Percentiles rank a stretch among this genome's conserved stretches.
Conservation (phyloP, 148 eudicot species). For the Mesembryanthemum crystallinum region DNA sequence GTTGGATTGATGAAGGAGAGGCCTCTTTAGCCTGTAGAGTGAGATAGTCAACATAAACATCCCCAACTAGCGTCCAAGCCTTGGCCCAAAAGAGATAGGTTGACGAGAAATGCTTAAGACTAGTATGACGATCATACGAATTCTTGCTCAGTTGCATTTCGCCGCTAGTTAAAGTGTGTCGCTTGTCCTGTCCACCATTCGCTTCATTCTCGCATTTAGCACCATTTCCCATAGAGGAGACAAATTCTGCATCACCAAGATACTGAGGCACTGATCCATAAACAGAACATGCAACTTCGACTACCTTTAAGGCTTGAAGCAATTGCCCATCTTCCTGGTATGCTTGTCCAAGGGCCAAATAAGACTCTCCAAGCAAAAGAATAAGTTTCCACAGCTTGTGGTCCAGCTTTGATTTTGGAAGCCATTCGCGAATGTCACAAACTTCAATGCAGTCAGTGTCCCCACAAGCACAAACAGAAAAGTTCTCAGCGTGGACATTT, state of each 20-base stretch:
- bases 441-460: constrained; percentile 91
- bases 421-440: constrained; percentile 92
- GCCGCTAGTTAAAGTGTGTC: constrained; percentile 23
- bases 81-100: constrained; percentile 86
- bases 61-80: constrained; percentile 92
- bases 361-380: constrained; percentile 95
- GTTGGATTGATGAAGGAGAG: constrained; percentile 32
- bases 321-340: constrained; percentile 73
- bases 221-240: constrained; percentile 67
- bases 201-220: constrained; percentile 28
- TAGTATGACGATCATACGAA: constrained; percentile 28
- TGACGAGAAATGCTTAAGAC: constrained; percentile 42
- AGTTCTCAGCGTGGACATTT: constrained; percentile 26
- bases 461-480: constrained; percentile 94
- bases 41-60: constrained; percentile 73
- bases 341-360: constrained; percentile 85
- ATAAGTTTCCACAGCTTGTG: constrained; percentile 91
- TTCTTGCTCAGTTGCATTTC: constrained; percentile 21
- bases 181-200: constrained; percentile 30
- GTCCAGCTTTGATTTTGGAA: constrained; percentile 78
- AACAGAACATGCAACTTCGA: constrained; percentile 80
- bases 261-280: constrained; percentile 98
- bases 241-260: constrained; percentile 65
- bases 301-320: constrained; percentile 73
- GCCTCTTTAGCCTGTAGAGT: constrained; percentile 45